Evolutionary conservation across 352 stramenopile genomes (phyloP).

Genomic region (Globisporangium mamillatum): DNA sequence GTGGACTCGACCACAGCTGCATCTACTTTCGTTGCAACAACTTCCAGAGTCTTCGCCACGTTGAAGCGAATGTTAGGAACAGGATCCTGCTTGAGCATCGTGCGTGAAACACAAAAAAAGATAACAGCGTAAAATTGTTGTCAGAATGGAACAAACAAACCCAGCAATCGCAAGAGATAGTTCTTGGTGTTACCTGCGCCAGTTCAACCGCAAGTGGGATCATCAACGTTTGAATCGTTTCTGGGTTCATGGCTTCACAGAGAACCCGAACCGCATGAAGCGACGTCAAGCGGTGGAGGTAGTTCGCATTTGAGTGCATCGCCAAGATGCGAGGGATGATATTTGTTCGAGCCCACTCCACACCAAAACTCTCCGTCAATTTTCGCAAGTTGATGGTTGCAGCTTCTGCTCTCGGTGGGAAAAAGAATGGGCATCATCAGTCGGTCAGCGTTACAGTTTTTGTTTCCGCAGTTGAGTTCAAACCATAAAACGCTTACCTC

Average conservation of each 20-base stretch:
- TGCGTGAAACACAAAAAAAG: constrained; percentile 6
- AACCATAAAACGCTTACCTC: constrained; percentile 34
- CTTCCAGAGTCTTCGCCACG: constrained; percentile 95
- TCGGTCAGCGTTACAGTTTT: not conserved
- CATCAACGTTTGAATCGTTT: constrained; percentile 83
- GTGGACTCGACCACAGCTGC: constrained; percentile 54
- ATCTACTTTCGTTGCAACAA: constrained; percentile 77
- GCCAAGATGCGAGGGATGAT: constrained; percentile 94
- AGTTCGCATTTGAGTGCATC: constrained; percentile 93
- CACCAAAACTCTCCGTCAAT: constrained; percentile 94
- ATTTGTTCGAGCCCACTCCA: constrained; percentile 92
- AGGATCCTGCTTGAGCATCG: constrained; percentile 57
- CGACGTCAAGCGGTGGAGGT: constrained; percentile 93
- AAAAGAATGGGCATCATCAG: not conserved
- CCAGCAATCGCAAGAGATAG: not conserved
- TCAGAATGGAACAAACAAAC: constrained; percentile 19
- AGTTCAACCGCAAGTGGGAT: constrained; percentile 92
- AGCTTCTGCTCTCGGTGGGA: constrained; percentile 53
- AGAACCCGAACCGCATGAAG: constrained; percentile 88
- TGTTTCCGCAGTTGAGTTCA: not conserved
- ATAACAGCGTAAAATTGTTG: constrained; percentile 14
- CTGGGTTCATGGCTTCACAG: constrained; percentile 64
- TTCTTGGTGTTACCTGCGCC: constrained; percentile 60
- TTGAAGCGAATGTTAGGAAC: constrained; percentile 99
- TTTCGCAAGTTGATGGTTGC: constrained; percentile 94